phyloP scores from a whole-genome alignment of 495 filamentous ascomycete species.

The Aspergillus sparsus region DNA sequence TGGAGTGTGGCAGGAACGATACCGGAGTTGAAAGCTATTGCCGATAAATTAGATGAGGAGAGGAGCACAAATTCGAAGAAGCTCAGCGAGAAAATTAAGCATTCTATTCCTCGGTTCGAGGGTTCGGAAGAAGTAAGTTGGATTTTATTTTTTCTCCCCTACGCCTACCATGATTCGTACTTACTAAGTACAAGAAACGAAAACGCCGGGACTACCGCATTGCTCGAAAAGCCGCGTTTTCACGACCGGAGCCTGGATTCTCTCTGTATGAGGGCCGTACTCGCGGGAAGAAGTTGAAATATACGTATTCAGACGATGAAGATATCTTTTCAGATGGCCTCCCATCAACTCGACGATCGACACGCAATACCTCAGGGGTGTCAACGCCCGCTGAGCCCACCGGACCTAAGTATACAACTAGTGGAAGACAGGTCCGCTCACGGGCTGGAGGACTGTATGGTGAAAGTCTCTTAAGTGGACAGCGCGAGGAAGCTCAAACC shows the following conservation, averaged over 20 bases:
- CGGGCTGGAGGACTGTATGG: slow-evolving; percentile 79
- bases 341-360: slow-evolving; percentile 65
- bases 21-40: slow-evolving; percentile 76
- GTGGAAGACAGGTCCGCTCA: slow-evolving; percentile 80
- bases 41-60: slow-evolving; percentile 74
- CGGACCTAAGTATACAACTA: slow-evolving; percentile 84
- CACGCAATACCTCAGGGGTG: slow-evolving; percentile 65
- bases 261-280: slow-evolving; percentile 96
- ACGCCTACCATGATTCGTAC: slow-evolving; percentile 14
- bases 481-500: slow-evolving; percentile 37
- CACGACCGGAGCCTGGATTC: slow-evolving; percentile 83
- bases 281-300: slow-evolving; percentile 90
- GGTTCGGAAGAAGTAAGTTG: slow-evolving; percentile 79
- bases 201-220: slow-evolving; percentile 89
- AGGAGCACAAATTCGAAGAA: slow-evolving; percentile 74
- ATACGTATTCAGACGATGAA: slow-evolving; percentile 92
- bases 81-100: slow-evolving; percentile 73
- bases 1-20: slow-evolving; percentile 89
- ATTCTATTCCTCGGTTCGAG: slow-evolving; percentile 90
- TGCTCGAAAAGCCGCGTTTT: slow-evolving; percentile 81
- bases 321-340: slow-evolving; percentile 73
- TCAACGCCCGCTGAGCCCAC: slow-evolving; percentile 67
- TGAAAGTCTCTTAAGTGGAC: slow-evolving; percentile 63
- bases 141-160: neutral
- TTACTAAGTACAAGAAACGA: slow-evolving; percentile 67